Percentiles rank a stretch among this genome's conserved stretches.
Conservation (phyloP, 805 yeast species). For the Tetrapisispora iriomotensis region DNA sequence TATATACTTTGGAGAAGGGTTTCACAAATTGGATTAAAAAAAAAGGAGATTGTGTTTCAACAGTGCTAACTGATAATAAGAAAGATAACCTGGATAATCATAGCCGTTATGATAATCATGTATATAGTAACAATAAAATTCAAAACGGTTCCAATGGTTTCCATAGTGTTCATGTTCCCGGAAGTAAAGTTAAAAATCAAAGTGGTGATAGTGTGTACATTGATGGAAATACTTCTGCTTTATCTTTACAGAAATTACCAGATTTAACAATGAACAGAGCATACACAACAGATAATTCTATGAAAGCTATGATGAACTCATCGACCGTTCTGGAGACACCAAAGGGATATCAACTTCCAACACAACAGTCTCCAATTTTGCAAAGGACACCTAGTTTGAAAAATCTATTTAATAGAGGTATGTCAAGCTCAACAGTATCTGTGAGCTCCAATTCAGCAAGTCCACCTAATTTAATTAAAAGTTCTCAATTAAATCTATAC, state of each 20-base stretch:
- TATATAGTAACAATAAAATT: background rate
- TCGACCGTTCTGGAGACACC: slow-evolving; percentile 6
- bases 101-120: too few relatives aligned
- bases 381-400: slow-evolving; percentile 19
- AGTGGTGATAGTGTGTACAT: slow-evolving; percentile 11
- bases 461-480: background rate
- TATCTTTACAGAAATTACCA: slow-evolving; percentile 16
- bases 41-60: slow-evolving; percentile 7
- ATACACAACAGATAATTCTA: slow-evolving; percentile 14
- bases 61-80: background rate
- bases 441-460: slow-evolving; percentile 5
- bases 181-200: background rate
- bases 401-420: slow-evolving; percentile 8
- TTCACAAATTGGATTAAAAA: slow-evolving; percentile 17
- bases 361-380: slow-evolving; percentile 10
- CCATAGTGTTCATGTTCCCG: background rate
- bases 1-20: slow-evolving; percentile 19
- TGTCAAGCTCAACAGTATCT: slow-evolving; percentile 7
- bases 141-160: too few relatives aligned
- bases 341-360: slow-evolving; percentile 5
- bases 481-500: background rate
- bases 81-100: too few relatives aligned
- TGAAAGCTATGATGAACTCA: slow-evolving; percentile 17
- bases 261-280: slow-evolving; percentile 11
- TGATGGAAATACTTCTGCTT: slow-evolving; percentile 17